Percentiles rank a stretch among this genome's conserved stretches.
These are phyloP conservation scores for Clavispora santaluciae DNA, from an alignment of 805 yeast species.

Conservation along the genomic window DNA sequence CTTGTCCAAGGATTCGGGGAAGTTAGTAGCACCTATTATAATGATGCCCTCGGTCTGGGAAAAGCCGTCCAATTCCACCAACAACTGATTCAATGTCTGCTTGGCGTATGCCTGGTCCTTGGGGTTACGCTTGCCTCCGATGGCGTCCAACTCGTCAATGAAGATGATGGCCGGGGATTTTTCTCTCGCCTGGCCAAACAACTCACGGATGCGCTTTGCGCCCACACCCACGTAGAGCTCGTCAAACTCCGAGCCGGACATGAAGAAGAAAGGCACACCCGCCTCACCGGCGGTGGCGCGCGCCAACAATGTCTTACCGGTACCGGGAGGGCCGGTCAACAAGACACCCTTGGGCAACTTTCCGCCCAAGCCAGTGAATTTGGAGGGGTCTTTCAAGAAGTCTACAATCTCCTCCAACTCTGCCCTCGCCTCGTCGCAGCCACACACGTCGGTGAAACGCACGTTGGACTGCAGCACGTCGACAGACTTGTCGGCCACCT, in stretches of 20 bases:
- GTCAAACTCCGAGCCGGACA: conserved; percentile 98
- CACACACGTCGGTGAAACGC: conserved; percentile 88
- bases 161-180: conserved; percentile 96
- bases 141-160: conserved; percentile 97
- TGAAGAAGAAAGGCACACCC: conserved; percentile 95
- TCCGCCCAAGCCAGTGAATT: conserved; percentile 95
- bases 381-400: conserved; percentile 91
- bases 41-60: conserved; percentile 90
- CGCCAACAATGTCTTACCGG: conserved; percentile 95
- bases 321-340: conserved; percentile 98
- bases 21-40: conserved; percentile 96
- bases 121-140: conserved; percentile 97
- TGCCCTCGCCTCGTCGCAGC: conserved; percentile 97
- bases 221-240: conserved; percentile 99
- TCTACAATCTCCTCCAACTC: conserved; percentile 98
- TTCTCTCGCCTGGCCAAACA: conserved; percentile 87
- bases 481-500: conserved; percentile 69
- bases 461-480: conserved; percentile 85
- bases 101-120: conserved; percentile 97
- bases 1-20: conserved; percentile 94
- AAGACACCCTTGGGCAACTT: conserved; percentile 96
- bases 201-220: conserved; percentile 94
- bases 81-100: conserved; percentile 91
- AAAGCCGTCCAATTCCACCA: conserved; percentile 94
- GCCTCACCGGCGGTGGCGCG: conserved; percentile 99